Evolutionary conservation across 164 flowering plant species (phyloP).

Genomic region (Macadamia tetraphylla): DNA sequence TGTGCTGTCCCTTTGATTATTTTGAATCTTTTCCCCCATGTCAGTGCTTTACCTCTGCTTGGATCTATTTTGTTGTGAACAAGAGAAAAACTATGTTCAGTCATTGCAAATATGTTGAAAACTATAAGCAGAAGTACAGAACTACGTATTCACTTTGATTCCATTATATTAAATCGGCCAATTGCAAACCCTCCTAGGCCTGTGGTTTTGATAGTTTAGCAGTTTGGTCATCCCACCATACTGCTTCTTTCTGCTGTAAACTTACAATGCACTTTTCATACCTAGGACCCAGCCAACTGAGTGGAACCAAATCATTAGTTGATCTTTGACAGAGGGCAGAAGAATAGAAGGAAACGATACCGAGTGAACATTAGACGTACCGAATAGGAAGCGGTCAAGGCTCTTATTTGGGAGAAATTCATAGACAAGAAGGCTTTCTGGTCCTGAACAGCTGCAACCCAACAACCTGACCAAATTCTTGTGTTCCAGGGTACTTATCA

Average conservation of each 20-base stretch:
- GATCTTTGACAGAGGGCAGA: too few relatives aligned
- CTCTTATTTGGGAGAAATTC: constrained; percentile 54
- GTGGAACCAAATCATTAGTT: too few relatives aligned
- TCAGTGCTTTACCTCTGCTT: constrained; percentile 45
- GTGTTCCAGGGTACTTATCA: constrained; percentile 50
- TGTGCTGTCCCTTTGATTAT: constrained; percentile 61
- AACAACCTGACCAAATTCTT: constrained; percentile 58
- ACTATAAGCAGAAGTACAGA: background rate
- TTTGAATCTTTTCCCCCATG: constrained; percentile 49
- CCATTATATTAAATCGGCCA: too few relatives aligned
- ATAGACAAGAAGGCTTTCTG: constrained; percentile 47
- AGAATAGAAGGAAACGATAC: background rate
- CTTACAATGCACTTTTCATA: too few relatives aligned
- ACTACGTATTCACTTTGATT: background rate
- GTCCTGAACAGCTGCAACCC: constrained; percentile 48
- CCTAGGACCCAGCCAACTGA: too few relatives aligned
- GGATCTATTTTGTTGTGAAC: constrained; percentile 40
- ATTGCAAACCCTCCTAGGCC: too few relatives aligned
- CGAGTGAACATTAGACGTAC: constrained; percentile 21
- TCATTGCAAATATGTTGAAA: background rate
- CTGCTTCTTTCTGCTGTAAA: too few relatives aligned
- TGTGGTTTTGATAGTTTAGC: background rate
- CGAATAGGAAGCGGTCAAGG: constrained; percentile 51
- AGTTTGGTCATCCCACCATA: background rate
- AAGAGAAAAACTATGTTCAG: background rate